Percentiles rank a stretch among this genome's conserved stretches.
These are phyloP conservation scores for Ceratocystis lukuohia DNA, from an alignment of 2,329 filamentous ascomycete species.

Conservation along the genomic window DNA sequence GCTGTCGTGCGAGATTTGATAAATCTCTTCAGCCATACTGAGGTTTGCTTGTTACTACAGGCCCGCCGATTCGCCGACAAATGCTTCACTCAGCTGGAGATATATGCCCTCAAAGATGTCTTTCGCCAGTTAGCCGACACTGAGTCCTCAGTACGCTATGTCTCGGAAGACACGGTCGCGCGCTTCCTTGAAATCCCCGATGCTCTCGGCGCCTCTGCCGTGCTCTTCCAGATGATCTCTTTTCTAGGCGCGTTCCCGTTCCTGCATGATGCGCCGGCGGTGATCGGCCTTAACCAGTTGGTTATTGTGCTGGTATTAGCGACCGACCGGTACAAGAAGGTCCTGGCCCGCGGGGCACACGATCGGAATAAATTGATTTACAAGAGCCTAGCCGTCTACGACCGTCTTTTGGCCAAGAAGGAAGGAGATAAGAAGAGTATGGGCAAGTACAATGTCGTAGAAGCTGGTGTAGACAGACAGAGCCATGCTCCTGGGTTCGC, in stretches of 20 bases:
- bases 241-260: slow-evolving; percentile 64
- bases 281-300: slow-evolving; percentile 55
- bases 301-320: slow-evolving; percentile 60
- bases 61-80: slow-evolving; percentile 52
- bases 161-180: slow-evolving; percentile 56
- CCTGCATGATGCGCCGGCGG: slow-evolving; percentile 53
- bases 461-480: slow-evolving; percentile 11
- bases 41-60: slow-evolving; percentile 27
- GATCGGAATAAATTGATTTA: slow-evolving; percentile 54
- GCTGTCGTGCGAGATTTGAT: not conserved
- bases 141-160: slow-evolving; percentile 47
- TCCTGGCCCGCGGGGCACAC: slow-evolving; percentile 43
- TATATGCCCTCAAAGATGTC: slow-evolving; percentile 61
- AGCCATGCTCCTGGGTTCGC: slow-evolving; percentile 31
- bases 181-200: slow-evolving; percentile 63
- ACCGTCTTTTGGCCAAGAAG: slow-evolving; percentile 30
- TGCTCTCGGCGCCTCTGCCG: slow-evolving; percentile 49
- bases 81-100: slow-evolving; percentile 57
- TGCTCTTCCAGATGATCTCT: slow-evolving; percentile 58
- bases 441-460: not conserved
- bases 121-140: slow-evolving; percentile 56
- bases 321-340: slow-evolving; percentile 53
- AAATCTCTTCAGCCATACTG: not conserved
- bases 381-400: slow-evolving; percentile 57
- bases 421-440: slow-evolving; percentile 21